phyloP scores from a whole-genome alignment of 1,284 basidiomycete genomes.

The Cystobasidiaceae sp. region DNA sequence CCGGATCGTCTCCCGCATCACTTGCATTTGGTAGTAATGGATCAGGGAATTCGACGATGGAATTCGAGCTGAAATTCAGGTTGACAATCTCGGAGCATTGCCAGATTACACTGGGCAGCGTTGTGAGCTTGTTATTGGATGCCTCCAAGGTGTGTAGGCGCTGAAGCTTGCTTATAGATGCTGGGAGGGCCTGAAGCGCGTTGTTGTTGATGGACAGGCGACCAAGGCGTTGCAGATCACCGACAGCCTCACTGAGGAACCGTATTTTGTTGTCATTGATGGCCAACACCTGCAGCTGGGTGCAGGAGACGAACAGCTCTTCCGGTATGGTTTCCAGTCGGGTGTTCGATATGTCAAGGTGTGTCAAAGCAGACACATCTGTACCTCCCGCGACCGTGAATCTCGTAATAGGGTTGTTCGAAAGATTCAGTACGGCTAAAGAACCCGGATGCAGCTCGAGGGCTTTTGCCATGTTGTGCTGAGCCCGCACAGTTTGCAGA shows the following conservation, averaged over 20 bases:
- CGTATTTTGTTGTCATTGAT: slow-evolving; percentile 85
- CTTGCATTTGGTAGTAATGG: slow-evolving; percentile 50
- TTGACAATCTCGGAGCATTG: slow-evolving; percentile 66
- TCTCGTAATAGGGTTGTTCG: slow-evolving; percentile 57
- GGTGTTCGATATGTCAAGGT: slow-evolving; percentile 81
- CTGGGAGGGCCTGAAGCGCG: slow-evolving; percentile 70
- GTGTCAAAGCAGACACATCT: slow-evolving; percentile 66
- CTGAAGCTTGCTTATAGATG: slow-evolving; percentile 69
- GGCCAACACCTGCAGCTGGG: slow-evolving; percentile 64
- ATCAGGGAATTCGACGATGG: slow-evolving; percentile 68
- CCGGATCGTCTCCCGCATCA: slow-evolving; percentile 39
- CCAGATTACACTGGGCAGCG: slow-evolving; percentile 76
- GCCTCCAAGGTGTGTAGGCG: slow-evolving; percentile 74
- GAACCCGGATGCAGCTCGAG: slow-evolving; percentile 55
- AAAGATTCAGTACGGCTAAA: slow-evolving; percentile 57
- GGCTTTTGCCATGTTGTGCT: slow-evolving; percentile 73
- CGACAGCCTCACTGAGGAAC: slow-evolving; percentile 73
- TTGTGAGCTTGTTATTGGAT: slow-evolving; percentile 84
- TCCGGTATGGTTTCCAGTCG: slow-evolving; percentile 83
- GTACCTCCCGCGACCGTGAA: slow-evolving; percentile 42
- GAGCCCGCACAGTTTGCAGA: slow-evolving; percentile 64
- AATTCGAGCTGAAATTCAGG: slow-evolving; percentile 86
- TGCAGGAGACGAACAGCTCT: slow-evolving; percentile 62
- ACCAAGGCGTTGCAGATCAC: slow-evolving; percentile 65
- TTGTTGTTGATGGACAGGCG: slow-evolving; percentile 85